phyloP scores from a whole-genome alignment of 1,284 basidiomycete species.

The Grifola frondosa region DNA sequence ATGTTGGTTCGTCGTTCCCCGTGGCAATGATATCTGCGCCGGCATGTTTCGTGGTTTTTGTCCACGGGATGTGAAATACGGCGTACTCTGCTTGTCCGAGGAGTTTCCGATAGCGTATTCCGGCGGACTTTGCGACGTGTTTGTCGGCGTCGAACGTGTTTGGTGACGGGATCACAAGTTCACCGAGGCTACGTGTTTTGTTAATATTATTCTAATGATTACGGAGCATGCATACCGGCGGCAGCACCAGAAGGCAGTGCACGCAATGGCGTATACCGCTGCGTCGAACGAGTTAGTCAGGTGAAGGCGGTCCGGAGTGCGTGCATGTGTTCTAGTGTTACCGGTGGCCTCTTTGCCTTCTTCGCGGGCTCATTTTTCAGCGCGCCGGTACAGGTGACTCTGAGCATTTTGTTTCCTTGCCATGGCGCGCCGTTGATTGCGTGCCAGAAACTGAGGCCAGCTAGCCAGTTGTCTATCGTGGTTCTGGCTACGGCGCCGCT shows the following conservation, averaged over 20 bases:
- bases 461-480: slow-evolving; percentile 25
- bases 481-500: background rate
- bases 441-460: slow-evolving; percentile 34
- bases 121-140: slow-evolving; percentile 1
- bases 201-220: no score
- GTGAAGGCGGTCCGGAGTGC: slow-evolving; percentile 26
- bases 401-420: slow-evolving; percentile 25
- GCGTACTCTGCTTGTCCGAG: slow-evolving; percentile 1
- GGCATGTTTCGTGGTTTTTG: slow-evolving; percentile 8
- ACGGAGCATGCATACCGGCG: no score
- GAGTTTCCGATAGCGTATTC: background rate
- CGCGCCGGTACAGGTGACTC: slow-evolving; percentile 19
- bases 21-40: slow-evolving; percentile 14
- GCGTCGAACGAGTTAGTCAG: slow-evolving; percentile 22
- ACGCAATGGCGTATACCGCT: slow-evolving; percentile 25
- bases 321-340: slow-evolving; percentile 33
- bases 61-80: slow-evolving; percentile 10
- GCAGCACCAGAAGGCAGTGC: slow-evolving; percentile 17
- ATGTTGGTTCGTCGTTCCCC: background rate
- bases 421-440: slow-evolving; percentile 31
- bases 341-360: slow-evolving; percentile 25
- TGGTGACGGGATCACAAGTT: slow-evolving; percentile 6
- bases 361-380: slow-evolving; percentile 24
- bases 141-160: slow-evolving; percentile 1
- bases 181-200: slow-evolving; percentile 14